Evolutionary conservation across 208 protist genomes (phyloP), one percentile per base, ranked within the genome.

Genomic region (Trypanosomatidae sp.): DNA sequence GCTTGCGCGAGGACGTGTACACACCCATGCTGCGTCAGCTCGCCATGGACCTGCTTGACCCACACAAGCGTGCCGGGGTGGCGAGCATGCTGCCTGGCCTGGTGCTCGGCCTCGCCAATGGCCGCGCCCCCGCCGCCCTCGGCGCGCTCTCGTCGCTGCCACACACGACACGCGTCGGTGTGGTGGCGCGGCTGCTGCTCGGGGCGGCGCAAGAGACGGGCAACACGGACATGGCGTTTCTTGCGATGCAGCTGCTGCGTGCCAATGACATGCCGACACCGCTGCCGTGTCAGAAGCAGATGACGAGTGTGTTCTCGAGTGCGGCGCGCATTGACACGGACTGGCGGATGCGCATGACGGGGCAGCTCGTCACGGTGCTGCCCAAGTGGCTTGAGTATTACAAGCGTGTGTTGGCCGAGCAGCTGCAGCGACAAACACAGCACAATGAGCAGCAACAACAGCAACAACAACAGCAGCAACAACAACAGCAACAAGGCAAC

Each of bases 241-340:
- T 91, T 8, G 74, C 71, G 21, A 56, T 88, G 33, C 82, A 91
- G 61, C 71, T 91, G 21, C 63, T 91, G 23, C 82, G 82, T 33
- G 77, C 77, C 5, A 86, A 91, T 52, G 54, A 76, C 43, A 73
- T 91, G 41, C 32, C 62, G 7, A 66, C 76, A 1, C 77, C 82
- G 7, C 87, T 84, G 44, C 46, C 61, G 3, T 70, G 74, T 4
- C 82, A 91, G 60, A 91, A 91, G 50, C 66, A 82, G 48, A 52
- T 91, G 15, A 87, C 82, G 4, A 91, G 83, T 48, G 82, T 88
- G 13, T 91, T 91, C 46, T 57, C 82, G 4, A 62, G 71, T 3
- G 56, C 71, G 8, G 69, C 73, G n/a, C 70, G 82, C 4, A 76
- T 88, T 26, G 43, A 81, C 41, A 91, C 65, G 7, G 82, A 91